Conservation (phyloP, 2,329 filamentous ascomycete genomes). For the Alternaria ventricosa region DNA sequence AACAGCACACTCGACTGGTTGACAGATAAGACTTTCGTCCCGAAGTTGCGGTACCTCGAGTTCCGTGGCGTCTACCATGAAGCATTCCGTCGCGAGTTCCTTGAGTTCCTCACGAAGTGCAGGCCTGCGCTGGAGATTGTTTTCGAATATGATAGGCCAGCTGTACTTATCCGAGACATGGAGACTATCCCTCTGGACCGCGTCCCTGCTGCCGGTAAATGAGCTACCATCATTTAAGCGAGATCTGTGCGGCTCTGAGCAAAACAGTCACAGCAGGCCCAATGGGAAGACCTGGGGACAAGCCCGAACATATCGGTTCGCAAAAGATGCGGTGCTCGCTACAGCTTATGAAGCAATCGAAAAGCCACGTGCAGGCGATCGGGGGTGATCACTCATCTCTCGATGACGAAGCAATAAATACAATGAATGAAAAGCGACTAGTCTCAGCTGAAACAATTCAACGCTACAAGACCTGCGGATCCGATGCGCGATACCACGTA, state of each 20-base stretch:
- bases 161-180: neutral
- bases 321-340: neutral
- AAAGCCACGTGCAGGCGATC: neutral
- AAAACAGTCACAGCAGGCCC: neutral
- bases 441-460: neutral
- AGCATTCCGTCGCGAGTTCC: conserved; percentile 1
- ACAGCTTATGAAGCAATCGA: neutral
- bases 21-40: neutral
- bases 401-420: neutral
- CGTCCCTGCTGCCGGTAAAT: neutral
- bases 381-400: too few species aligned
- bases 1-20: conserved; percentile 2
- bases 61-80: conserved; percentile 5
- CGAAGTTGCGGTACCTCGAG: conserved; percentile 2
- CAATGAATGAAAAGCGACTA: neutral
- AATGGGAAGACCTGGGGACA: neutral
- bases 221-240: neutral
- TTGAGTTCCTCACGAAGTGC: conserved; percentile 4
- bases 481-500: neutral
- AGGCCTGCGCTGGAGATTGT: conserved; percentile 4
- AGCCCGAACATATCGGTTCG: neutral
- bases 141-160: neutral
- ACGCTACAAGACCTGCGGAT: neutral
- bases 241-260: neutral
- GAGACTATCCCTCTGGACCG: neutral